Evolutionary conservation across 257 asterid genomes (phyloP), one percentile per base, ranked within the genome.

Genomic region (Plantago elongata): DNA sequence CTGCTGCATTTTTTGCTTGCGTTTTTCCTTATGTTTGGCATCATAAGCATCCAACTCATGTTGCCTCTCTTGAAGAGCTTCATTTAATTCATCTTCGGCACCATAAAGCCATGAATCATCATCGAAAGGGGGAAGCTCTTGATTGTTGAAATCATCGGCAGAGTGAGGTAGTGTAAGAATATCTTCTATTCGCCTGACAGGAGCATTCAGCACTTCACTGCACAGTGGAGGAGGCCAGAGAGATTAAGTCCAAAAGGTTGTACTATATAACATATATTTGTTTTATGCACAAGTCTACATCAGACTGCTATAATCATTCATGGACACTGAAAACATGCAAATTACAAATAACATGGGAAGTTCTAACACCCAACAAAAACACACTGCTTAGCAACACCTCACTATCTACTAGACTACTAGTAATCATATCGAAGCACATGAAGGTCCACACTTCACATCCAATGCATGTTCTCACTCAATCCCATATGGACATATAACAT

Each of bases 61-160:
- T 74, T 92, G 84, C 74, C 97, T 81, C 76, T 89, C 99, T 81
- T 81, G 78, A 57, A 92, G 95, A 71, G 77, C 91, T 50, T 91
- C 77, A 80, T 83, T 76, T 66, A 92, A 64, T 81, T 89, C 97
- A 76, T 89, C 95, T 62, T 86, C 96, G 45, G 88, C 97, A 51
- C 85, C 86, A 71, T 87, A 92, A 43, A 92, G 89, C 99, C 96
- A 92, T 0, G 99, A 83, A 71, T 92, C 99, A 78, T 87, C 95
- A 78, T 89, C 97, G 30, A 96, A 79, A 29, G 83, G 91, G 57
- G 94, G 94, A 67, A 89, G 85, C 65, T 83, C 87, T 69, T 67
- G 79, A 57, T 73, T 74, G 67, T 73, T 70, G 71, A 89, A 92
- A 72, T 81, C 85, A 67, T 76, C 79, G 13, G 70, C 78, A 13